phyloP scores from a whole-genome alignment of 225 moss, liverwort and hornwort species.

The Pseudoscleropodium purum region DNA sequence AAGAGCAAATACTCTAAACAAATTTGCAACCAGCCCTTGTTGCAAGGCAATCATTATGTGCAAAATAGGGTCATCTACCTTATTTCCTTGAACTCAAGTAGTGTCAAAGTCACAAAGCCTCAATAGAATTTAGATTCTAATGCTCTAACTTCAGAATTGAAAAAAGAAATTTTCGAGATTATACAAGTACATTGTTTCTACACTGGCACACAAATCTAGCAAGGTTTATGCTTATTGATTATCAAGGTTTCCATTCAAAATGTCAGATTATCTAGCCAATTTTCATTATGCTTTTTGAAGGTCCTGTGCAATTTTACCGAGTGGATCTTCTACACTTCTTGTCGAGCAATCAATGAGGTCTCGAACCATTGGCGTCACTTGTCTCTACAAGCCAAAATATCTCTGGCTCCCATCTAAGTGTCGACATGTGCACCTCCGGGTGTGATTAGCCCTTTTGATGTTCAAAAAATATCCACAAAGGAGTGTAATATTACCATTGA shows the following conservation, averaged over 20 bases:
- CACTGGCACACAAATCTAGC: neutral
- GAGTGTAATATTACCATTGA: neutral
- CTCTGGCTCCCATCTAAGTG: neutral
- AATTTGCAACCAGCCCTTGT: neutral
- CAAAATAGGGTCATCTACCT: neutral
- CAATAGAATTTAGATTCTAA: neutral
- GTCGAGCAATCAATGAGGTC: neutral
- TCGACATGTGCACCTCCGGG: neutral
- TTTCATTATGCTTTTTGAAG: neutral
- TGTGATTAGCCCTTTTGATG: neutral
- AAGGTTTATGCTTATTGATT: neutral
- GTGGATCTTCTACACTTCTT: neutral
- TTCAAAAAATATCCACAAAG: neutral
- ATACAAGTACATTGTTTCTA: neutral
- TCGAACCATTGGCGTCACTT: neutral
- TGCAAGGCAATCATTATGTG: neutral
- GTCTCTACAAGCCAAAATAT: neutral
- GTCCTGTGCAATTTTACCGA: neutral
- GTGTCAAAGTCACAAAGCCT: neutral
- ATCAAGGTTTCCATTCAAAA: neutral
- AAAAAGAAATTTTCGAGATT: neutral
- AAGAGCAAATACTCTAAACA: neutral
- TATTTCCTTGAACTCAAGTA: neutral
- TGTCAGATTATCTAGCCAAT: neutral
- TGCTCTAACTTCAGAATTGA: neutral